A percentile compares a stretch with the other conserved stretches of the same genome.
Evolutionary conservation across 306 rosid genomes (phyloP).

Genomic region (Lithocarpus polystachyus): DNA sequence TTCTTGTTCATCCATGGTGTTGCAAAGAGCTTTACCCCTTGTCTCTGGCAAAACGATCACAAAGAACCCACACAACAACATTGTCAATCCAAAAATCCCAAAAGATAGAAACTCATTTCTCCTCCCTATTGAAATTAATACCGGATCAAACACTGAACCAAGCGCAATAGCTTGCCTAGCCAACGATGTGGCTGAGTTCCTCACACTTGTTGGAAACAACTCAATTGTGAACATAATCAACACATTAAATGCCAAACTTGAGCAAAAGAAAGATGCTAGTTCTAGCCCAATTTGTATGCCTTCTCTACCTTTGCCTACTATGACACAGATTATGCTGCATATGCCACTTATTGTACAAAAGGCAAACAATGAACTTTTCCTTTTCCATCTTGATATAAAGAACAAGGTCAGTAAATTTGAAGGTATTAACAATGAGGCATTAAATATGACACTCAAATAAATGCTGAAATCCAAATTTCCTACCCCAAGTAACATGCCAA

Average conservation of each 20-base stretch:
- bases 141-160: conserved; percentile 28
- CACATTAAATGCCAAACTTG: conserved; percentile 24
- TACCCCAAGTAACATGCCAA: conserved; percentile 42
- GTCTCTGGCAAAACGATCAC: conserved; percentile 27
- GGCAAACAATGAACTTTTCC: conserved; percentile 20
- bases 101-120: conserved; percentile 19
- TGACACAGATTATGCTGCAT: conserved; percentile 26
- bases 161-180: conserved; percentile 33
- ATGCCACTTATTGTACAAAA: conserved; percentile 18
- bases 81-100: conserved; percentile 22
- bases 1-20: conserved; percentile 43
- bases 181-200: conserved; percentile 40
- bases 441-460: conserved; percentile 29
- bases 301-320: background rate
- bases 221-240: conserved; percentile 33
- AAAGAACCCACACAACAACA: conserved; percentile 13
- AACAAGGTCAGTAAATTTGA: conserved; percentile 21
- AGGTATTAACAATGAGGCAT: conserved; percentile 37
- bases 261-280: conserved; percentile 32
- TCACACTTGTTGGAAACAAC: conserved; percentile 47
- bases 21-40: conserved; percentile 25
- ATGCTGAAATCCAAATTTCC: conserved; percentile 39
- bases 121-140: conserved; percentile 31
- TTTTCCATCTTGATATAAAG: background rate
- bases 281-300: conserved; percentile 19